Evolutionary conservation across 2,329 filamentous ascomycete species (phyloP), one percentile per base, ranked within the genome.

Genomic region (Talaromyces funiculosus): DNA sequence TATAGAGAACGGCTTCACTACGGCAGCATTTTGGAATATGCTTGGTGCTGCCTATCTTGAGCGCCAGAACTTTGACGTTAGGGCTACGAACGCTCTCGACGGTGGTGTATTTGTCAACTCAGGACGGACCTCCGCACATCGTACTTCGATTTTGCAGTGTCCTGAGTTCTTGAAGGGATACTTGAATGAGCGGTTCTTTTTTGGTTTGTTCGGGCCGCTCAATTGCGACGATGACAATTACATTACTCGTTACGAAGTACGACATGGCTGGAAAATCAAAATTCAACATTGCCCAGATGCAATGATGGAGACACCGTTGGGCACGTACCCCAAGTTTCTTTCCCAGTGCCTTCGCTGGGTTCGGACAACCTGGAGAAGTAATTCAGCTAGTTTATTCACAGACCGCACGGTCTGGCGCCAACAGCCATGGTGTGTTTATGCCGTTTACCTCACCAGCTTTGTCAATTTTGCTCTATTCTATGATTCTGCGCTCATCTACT

Each of bases 1-100:
- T 2, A 72, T 73, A 1, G 61, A 61, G 9, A 58, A 26, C 0
- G 64, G 51, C 42, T 65, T 61, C 58, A 63, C 45, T 53, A 60
- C 63, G 16, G 53, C 47, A 2, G 65, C 65, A 0, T 71, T 81
- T 57, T 78, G 77, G 69, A 86, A 87, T 70, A 79, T 85, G 67
- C 73, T 87, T 18, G 84, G 82, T 0, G 80, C 80, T 31, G 69
- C 79, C n/a, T 86, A 87, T 67, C 78, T 88, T 0, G 79, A 83
- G 64, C 81, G 84, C 0, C 83, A 86, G 69, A 86, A 86, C 67
- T 87, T 82, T 68, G 85, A 87, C 67, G 81, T 84, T 57, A 77
- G 80, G 0, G 75, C 82, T 0, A 81, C 81, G 6, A 83, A 82
- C 62, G 74, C 79, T 6, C 72, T 87, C 9, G 85, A 87, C 60